Evolutionary conservation across 768 basidiomycete genomes (phyloP).

Genomic region (Phlebiopsis gigantea): DNA sequence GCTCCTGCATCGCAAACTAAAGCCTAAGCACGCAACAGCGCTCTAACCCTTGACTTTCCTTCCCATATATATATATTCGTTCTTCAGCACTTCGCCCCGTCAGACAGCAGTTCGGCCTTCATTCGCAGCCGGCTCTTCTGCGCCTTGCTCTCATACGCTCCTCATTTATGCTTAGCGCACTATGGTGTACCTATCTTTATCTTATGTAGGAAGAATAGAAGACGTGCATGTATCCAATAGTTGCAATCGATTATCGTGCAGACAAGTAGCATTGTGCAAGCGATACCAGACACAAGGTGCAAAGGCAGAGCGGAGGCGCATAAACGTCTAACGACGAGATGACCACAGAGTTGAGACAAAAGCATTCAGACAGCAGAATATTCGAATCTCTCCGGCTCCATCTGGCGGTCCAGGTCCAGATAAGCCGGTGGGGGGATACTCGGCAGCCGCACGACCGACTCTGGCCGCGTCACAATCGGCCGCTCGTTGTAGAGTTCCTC

Average conservation of each 20-base stretch:
- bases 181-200: too few relatives aligned
- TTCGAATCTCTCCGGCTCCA: conserved; percentile 1
- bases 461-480: not conserved
- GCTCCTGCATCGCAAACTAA: not conserved
- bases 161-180: too few relatives aligned
- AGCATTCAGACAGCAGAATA: not conserved
- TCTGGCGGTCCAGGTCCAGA: not conserved
- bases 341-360: too few relatives aligned
- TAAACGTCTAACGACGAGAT: too few relatives aligned
- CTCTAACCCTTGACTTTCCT: not conserved
- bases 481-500: not conserved
- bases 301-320: not conserved
- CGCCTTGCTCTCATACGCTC: too few relatives aligned
- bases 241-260: not conserved
- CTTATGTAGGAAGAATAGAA: too few relatives aligned
- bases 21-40: not conserved
- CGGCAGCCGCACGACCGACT: not conserved
- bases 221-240: not conserved
- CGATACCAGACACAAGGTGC: not conserved
- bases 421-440: not conserved
- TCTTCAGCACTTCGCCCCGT: not conserved
- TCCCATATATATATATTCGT: not conserved
- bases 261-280: too few relatives aligned
- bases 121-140: too few relatives aligned
- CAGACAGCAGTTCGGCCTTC: too few relatives aligned